Evolutionary conservation across 305 asterid genomes (phyloP).

Genomic region (Fraxinus latifolia): DNA sequence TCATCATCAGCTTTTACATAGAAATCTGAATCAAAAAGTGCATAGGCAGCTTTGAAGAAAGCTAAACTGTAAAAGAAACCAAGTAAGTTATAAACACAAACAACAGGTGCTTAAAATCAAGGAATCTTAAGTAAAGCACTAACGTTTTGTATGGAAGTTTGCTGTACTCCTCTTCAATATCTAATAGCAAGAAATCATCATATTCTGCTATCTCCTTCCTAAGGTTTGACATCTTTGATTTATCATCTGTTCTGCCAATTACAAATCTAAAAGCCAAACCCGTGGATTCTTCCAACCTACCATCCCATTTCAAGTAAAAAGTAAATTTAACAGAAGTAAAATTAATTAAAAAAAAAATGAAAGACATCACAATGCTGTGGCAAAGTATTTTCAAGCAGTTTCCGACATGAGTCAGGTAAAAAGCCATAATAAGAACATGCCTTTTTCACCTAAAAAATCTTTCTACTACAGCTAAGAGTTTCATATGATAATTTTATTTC

Average conservation of each 20-base stretch:
- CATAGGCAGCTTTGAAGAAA: conserved; percentile 96
- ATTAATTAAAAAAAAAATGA: neutral
- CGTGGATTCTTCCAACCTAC: conserved; percentile 96
- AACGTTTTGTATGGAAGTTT: conserved; percentile 99
- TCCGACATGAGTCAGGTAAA: neutral
- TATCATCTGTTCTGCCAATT: conserved; percentile 75
- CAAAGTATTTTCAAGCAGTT: neutral
- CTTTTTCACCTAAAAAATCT: neutral
- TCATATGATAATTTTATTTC: neutral
- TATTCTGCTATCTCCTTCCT: conserved; percentile 73
- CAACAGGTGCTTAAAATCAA: conserved; percentile 11
- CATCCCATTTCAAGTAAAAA: conserved; percentile 27
- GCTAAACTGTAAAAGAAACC: conserved; percentile 59
- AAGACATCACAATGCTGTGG: neutral
- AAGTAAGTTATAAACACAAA: conserved; percentile 28
- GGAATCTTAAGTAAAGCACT: conserved; percentile 35
- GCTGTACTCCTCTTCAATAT: conserved; percentile 98
- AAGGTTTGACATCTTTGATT: conserved; percentile 75
- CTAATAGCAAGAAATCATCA: conserved; percentile 88
- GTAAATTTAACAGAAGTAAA: conserved; percentile 16
- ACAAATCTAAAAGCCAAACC: conserved; percentile 91
- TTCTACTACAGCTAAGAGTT: neutral
- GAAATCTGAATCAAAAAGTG: conserved; percentile 83
- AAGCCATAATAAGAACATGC: neutral
- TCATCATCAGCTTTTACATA: conserved; percentile 99